Evolutionary conservation across 768 basidiomycete genomes (phyloP), one percentile per base, ranked within the genome.

Genomic region (Chlorophyllum brunneum): DNA sequence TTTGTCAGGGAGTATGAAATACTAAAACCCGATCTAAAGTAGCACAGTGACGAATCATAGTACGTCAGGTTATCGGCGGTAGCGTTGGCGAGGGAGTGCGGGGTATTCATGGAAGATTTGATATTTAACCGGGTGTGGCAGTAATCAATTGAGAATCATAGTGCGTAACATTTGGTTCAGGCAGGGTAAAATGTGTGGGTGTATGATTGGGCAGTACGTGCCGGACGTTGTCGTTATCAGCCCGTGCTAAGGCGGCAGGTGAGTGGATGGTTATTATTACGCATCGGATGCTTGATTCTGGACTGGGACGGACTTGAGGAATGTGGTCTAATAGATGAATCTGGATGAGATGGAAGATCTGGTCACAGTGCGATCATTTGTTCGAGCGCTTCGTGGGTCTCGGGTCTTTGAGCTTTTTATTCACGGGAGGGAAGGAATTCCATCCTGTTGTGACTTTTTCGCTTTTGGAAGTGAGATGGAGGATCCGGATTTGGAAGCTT

Each of bases 61-160:
- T n/a, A n/a, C n/a, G n/a, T n/a, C n/a, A n/a, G n/a, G n/a, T n/a
- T n/a, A n/a, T n/a, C n/a, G n/a, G n/a, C n/a, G n/a, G n/a, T n/a
- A n/a, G n/a, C n/a, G n/a, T n/a, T n/a, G n/a, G n/a, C n/a, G n/a
- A n/a, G n/a, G n/a, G n/a, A n/a, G n/a, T 29, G 47, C 47, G 36
- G 47, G 47, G 36, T 38, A 38, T 48, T 38, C 47, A 26, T 48
- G 36, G 47, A 37, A 38, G 47, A 48, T 39, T 46, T 36, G 10
- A 46, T 11, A 46, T 36, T 37, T 37, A 48, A 37, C 47, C 26
- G 23, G 18, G n/a, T 18, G 23, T 31, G 31, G 44, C 44, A 31
- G 30, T n/a, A 10, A 7, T 18, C 5, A 47, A 47, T 29, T 30
- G 23, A 27, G 42, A 44, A n/a, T 18, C 27, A 18, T 18, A 16